Percentiles rank a stretch among this genome's conserved stretches.
Evolutionary conservation across 139 green algal genomes (phyloP).

Genomic region (Chlamydomonas sp.): DNA sequence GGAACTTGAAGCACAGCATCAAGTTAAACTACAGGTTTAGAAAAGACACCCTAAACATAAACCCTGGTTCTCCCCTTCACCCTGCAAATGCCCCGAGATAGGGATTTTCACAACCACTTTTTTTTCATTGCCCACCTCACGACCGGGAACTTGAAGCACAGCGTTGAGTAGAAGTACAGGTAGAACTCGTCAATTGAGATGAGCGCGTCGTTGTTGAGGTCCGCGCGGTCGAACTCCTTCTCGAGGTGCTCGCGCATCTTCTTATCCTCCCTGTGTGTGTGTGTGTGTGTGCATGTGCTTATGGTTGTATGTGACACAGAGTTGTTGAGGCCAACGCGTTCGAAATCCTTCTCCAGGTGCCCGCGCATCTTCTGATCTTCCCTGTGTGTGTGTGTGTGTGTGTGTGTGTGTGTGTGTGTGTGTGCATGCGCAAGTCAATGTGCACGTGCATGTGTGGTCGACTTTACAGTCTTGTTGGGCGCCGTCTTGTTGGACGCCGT

Average conservation of each 20-base stretch:
- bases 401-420: neutral
- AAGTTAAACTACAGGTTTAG: too few species aligned
- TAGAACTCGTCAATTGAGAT: constrained; percentile 46
- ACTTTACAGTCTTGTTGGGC: too few species aligned
- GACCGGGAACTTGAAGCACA: constrained; percentile 57
- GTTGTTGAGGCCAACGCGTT: constrained; percentile 13
- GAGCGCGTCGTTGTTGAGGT: constrained; percentile 24
- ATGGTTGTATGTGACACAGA: neutral
- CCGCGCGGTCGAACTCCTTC: constrained; percentile 18
- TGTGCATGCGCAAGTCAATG: constrained; percentile 1
- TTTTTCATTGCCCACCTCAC: constrained; percentile 12
- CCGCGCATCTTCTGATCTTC: neutral
- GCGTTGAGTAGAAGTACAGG: constrained; percentile 42
- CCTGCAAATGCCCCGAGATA: too few species aligned
- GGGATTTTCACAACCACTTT: neutral
- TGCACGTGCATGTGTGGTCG: too few species aligned
- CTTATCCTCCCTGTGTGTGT: neutral
- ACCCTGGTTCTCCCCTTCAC: too few species aligned
- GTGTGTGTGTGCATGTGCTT: neutral
- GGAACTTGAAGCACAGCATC: too few species aligned
- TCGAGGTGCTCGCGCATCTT: neutral
- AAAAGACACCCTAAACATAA: too few species aligned
- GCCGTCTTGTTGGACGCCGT: too few species aligned
- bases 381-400: neutral
- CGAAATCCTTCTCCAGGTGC: constrained; percentile 3